These are phyloP conservation scores for Leccinum longicurvipes DNA, from an alignment of 768 basidiomycete species.

Conservation along the genomic window DNA sequence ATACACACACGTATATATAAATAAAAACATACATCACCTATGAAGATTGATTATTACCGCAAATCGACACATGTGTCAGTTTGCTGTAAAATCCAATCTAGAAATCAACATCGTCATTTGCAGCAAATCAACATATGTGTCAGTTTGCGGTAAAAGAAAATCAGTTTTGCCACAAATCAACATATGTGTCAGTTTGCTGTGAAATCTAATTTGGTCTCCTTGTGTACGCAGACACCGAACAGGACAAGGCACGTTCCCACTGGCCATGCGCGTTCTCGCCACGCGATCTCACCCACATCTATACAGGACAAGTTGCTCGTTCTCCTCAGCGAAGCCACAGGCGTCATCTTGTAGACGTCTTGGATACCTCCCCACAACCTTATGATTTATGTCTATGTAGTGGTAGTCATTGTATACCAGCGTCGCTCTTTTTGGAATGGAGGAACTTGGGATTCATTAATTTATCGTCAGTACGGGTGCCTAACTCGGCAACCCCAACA, in stretches of 20 bases:
- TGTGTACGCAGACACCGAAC: conserved; percentile 59
- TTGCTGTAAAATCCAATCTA: too few species aligned
- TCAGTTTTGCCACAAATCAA: too few species aligned
- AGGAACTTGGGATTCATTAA: background rate
- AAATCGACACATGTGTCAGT: too few species aligned
- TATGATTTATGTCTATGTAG: conserved; percentile 14
- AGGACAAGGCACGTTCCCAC: conserved; percentile 49
- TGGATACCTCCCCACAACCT: conserved; percentile 10
- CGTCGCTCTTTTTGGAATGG: background rate
- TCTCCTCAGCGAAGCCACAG: conserved; percentile 30
- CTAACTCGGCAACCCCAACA: too few species aligned
- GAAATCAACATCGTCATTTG: too few species aligned
- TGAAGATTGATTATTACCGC: too few species aligned
- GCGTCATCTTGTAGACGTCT: conserved; percentile 24
- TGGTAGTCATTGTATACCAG: conserved; percentile 13
- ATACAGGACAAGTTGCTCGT: conserved; percentile 25
- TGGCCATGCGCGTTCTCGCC: background rate
- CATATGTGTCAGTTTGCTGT: too few species aligned
- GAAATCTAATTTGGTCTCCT: too few species aligned
- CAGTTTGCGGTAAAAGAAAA: too few species aligned
- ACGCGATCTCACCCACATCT: conserved; percentile 1
- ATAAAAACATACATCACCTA: too few species aligned
- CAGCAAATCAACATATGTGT: too few species aligned
- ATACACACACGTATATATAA: too few species aligned
- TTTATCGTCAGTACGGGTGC: background rate